Evolutionary conservation across 2,329 filamentous ascomycete species (phyloP), one percentile per base, ranked within the genome.

Genomic region (Pyrenochaeta sp.): DNA sequence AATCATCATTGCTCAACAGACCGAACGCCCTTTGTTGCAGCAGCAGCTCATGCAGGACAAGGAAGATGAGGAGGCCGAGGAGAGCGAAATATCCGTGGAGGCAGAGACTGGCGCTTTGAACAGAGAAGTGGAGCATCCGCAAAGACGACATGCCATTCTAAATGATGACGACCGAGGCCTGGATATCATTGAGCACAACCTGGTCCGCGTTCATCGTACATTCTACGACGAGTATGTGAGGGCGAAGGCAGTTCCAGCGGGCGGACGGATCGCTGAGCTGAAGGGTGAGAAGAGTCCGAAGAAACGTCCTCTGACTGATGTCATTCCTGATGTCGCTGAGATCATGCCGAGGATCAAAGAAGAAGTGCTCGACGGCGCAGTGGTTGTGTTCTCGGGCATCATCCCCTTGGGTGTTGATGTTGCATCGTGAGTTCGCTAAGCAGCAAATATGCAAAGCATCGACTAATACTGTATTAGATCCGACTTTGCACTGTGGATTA

Each of bases 31-130:
- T 0, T 78, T 99, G 23, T 79, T 96, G n/a, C 91, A 95, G 71
- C 90, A 96, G 78, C 95, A 99, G 75, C 90, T 97, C 67, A 84
- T 92, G 72, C 83, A 97, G 18, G 95, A 99, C 68, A 90, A 91
- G 64, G 90, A 92, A 67, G 90, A 93, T 63, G 87, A 91, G 35
- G 84, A 83, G 5, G 77, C 79, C 2, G 79, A 81, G 14, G 82
- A 82, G 43, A 79, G 81, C 30, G 79, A 81, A 17, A 77, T 77
- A 42, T 77, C 68, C 42, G 46, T 72, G 31, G 63, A 69, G 56
- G 71, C 53, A 55, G 74, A 71, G 45, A 78, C 81, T 49, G 74
- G 76, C 12, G 74, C 78, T 35, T 56, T 70, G 42, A 65, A 68
- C 23, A 35, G 32, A 44, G 45, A 58, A 41, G 55, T 45, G 39